Base-by-base conservation (phyloP, 2,329 filamentous ascomycete species). In the Aspergillus ochraceus region DNA sequence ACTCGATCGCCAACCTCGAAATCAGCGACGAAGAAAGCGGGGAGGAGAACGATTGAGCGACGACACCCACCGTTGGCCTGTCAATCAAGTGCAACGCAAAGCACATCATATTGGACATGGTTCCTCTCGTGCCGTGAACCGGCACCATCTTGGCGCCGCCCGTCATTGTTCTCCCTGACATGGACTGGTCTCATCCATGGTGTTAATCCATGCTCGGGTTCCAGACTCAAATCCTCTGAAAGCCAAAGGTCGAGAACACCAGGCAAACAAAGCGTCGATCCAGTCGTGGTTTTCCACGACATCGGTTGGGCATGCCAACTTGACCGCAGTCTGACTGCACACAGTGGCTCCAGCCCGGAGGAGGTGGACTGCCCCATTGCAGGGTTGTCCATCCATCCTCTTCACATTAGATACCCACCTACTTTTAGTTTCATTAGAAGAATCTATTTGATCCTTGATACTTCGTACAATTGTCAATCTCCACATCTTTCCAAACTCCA, bases 11-110 rank as follows among this genome's bases (percentile, higher is more conserved):
- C 26, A 78, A 76, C 53, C 74, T 77, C 22, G 77, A 78, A 59
- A 76, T 79, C 29, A 77, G 74, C 57, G 76, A 77, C 55, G 76
- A 75, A 58, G 73, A 75, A 61, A 75, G 73, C 50, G 76, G 77
- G 51, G 76, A 78, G 53, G 77, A 81, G 62, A 77, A 81, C 24
- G 72, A 78, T 29, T 73, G 68, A 73, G 59, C 24, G 42, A 8
- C 39, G 17, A 39, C 29, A 47, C n/a, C 45, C 49, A 12, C 22
- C 20, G 20, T 14, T 22, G 20, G 9, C 4, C 45, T 24, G 45
- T 47, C 45, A 47, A 47, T 47, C 22, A 11, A 22, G 26, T 55
- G 49, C 12, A 45, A 56, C 19, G 22, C 24, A 52, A 47, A 17
- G 19, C 19, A 14, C 45, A 47, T 9, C 20, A 47, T 11, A 22